Percentiles rank a stretch among this genome's conserved stretches.
Evolutionary conservation across 2,329 filamentous ascomycete species (phyloP).

Genomic region (Aspergillus cejpii): DNA sequence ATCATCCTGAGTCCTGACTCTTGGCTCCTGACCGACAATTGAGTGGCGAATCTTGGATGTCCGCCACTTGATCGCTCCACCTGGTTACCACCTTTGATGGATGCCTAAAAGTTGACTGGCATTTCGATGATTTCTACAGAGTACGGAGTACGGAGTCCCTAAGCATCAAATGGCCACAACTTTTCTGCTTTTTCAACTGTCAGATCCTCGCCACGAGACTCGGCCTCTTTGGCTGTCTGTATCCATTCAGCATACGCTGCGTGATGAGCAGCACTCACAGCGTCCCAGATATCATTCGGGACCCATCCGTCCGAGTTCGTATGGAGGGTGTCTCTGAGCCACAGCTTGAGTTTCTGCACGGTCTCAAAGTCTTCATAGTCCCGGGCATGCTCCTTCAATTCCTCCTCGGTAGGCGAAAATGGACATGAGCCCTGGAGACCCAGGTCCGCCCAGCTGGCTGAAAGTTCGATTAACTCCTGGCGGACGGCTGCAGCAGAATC

Average conservation of each 20-base stretch:
- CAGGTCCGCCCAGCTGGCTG: constrained; percentile 21
- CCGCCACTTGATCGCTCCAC: too few relatives aligned
- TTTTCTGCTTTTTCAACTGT: constrained; percentile 22
- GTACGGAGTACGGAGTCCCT: too few relatives aligned
- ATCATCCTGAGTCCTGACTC: too few relatives aligned
- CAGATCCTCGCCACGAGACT: constrained; percentile 16
- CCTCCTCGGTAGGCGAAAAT: constrained; percentile 20
- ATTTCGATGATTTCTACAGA: too few relatives aligned
- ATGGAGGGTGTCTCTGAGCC: constrained; percentile 21
- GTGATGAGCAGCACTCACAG: constrained; percentile 22
- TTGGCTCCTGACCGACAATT: too few relatives aligned
- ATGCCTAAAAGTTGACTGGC: too few relatives aligned
- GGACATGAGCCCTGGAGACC: constrained; percentile 22
- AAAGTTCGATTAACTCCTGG: constrained; percentile 30
- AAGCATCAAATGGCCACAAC: constrained; percentile 27
- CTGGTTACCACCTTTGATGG: too few relatives aligned
- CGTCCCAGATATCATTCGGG: constrained; percentile 26
- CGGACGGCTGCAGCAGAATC: constrained; percentile 23
- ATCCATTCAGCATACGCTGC: constrained; percentile 29
- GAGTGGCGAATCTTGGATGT: too few relatives aligned
- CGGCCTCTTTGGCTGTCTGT: constrained; percentile 20
- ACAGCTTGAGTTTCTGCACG: constrained; percentile 24
- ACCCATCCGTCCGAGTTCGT: constrained; percentile 32
- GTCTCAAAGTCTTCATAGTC: constrained; percentile 31
- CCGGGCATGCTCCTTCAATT: constrained; percentile 20